Percentiles rank a stretch among this genome's conserved stretches.
Evolutionary conservation across 2,329 filamentous ascomycete genomes (phyloP).

Genomic region (Colletotrichum sojae): DNA sequence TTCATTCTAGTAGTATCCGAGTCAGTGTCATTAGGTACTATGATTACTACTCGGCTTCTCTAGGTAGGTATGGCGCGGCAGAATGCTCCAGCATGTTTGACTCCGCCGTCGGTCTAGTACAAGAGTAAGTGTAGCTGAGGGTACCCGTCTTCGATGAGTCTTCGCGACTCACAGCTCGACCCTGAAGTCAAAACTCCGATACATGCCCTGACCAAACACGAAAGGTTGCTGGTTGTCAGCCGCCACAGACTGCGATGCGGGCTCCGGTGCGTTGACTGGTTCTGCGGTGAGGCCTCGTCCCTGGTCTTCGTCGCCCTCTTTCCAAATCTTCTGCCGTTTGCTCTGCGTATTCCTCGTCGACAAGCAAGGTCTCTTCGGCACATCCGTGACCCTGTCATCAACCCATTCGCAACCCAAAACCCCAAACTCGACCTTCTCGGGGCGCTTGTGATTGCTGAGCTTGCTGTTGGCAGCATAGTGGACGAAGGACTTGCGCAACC

Average conservation of each 20-base stretch:
- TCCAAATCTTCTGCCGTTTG: slow-evolving; percentile 16
- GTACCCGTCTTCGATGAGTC: too few species aligned
- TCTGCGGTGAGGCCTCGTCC: neutral
- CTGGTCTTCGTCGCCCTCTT: neutral
- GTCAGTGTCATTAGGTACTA: neutral
- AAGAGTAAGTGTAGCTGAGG: too few species aligned
- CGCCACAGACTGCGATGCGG: too few species aligned
- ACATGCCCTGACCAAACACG: slow-evolving; percentile 1
- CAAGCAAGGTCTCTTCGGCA: neutral
- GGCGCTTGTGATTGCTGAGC: slow-evolving; percentile 49
- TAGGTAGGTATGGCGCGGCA: slow-evolving; percentile 1
- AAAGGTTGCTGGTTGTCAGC: neutral
- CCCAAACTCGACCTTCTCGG: slow-evolving; percentile 56
- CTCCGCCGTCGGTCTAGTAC: too few species aligned
- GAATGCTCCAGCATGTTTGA: neutral
- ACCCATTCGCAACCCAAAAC: slow-evolving; percentile 59
- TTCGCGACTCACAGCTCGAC: too few species aligned
- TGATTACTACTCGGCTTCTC: slow-evolving; percentile 21
- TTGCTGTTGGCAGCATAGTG: slow-evolving; percentile 53
- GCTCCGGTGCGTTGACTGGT: neutral
- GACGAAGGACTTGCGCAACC: slow-evolving; percentile 56
- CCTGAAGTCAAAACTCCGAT: neutral
- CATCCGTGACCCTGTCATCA: neutral
- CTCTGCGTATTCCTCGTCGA: neutral
- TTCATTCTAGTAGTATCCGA: neutral